These are phyloP conservation scores for Blastobotrys persicus DNA, from an alignment of 1,139 yeast species.

Conservation along the genomic window DNA sequence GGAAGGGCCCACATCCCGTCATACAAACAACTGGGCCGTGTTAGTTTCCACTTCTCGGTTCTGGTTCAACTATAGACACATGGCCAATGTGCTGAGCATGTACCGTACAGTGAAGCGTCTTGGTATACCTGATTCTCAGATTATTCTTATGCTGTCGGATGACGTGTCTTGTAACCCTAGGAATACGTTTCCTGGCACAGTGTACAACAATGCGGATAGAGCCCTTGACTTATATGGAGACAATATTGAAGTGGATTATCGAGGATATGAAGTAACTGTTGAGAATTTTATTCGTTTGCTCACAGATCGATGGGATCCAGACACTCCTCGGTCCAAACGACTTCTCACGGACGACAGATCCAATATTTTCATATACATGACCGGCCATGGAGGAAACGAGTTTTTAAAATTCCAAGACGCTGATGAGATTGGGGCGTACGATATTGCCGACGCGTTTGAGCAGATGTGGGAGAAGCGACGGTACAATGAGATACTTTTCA, in stretches of 20 bases:
- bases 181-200: conserved; percentile 94
- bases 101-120: conserved; percentile 92
- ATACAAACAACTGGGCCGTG: conserved; percentile 56
- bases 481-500: conserved; percentile 90
- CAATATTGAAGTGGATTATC: conserved; percentile 89
- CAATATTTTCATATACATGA: conserved; percentile 88
- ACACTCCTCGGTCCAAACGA: conserved; percentile 89
- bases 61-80: conserved; percentile 97
- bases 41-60: conserved; percentile 92
- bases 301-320: conserved; percentile 93
- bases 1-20: conserved; percentile 20
- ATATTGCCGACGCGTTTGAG: conserved; percentile 93
- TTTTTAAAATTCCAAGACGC: conserved; percentile 97
- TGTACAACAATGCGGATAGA: conserved; percentile 89
- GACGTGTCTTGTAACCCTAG: conserved; percentile 97
- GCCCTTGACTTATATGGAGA: conserved; percentile 95
- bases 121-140: conserved; percentile 97
- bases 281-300: conserved; percentile 86
- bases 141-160: conserved; percentile 91
- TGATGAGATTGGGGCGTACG: conserved; percentile 93
- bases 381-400: conserved; percentile 99
- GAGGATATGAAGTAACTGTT: conserved; percentile 97
- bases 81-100: conserved; percentile 93
- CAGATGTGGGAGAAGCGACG: conserved; percentile 96
- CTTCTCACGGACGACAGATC: conserved; percentile 90